phyloP scores from a whole-genome alignment of 148 eudicot species.

The Beta vulgaris region DNA sequence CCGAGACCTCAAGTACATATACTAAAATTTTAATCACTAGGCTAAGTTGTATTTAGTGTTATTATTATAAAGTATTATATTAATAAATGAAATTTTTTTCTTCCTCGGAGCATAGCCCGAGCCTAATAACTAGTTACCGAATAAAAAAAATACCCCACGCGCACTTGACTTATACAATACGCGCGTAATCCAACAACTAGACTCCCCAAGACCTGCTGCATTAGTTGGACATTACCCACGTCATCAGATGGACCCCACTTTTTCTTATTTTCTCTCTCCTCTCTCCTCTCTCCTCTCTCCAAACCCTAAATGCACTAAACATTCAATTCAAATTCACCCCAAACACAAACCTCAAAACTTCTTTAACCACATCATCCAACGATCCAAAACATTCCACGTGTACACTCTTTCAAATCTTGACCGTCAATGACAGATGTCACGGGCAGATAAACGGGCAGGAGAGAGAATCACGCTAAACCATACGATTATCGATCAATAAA shows the following conservation, averaged over 20 bases:
- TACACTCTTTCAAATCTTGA: constrained; percentile 17
- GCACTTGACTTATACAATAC: background rate
- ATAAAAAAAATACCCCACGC: constrained; percentile 10
- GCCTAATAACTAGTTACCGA: too few relatives aligned
- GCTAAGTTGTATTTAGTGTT: too few relatives aligned
- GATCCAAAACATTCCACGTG: constrained; percentile 31
- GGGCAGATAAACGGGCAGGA: constrained; percentile 20
- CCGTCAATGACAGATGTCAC: constrained; percentile 39
- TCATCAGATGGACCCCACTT: constrained; percentile 21
- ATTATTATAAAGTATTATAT: too few relatives aligned
- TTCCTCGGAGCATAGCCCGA: too few relatives aligned
- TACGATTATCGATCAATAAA: constrained; percentile 7
- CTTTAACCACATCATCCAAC: constrained; percentile 14
- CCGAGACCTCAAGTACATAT: too few relatives aligned
- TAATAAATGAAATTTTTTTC: too few relatives aligned
- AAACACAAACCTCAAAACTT: constrained; percentile 14
- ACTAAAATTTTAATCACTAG: too few relatives aligned
- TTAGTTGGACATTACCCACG: constrained; percentile 24
- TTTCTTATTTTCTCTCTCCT: background rate
- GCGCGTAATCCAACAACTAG: constrained; percentile 16
- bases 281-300: constrained; percentile 14
- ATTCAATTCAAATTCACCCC: constrained; percentile 26
- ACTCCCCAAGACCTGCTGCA: constrained; percentile 3
- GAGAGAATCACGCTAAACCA: constrained; percentile 21
- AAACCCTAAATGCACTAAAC: constrained; percentile 29